These are phyloP conservation scores for Exidia glandulosa DNA, from an alignment of 768 basidiomycete species.

Conservation along the genomic window DNA sequence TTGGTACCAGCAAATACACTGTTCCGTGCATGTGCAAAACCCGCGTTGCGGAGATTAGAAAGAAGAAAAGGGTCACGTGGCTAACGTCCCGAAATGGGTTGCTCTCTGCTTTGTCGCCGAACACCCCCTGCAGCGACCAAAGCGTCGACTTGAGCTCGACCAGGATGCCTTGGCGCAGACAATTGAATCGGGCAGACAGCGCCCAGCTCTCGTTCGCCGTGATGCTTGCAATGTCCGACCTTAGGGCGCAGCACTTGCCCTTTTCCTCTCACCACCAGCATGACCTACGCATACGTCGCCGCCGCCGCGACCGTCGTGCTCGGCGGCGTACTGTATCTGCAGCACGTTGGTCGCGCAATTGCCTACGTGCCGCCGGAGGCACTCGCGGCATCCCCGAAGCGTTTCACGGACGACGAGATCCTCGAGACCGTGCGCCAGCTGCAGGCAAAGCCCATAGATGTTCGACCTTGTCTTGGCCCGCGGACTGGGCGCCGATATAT, in stretches of 20 bases:
- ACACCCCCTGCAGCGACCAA: too few species aligned
- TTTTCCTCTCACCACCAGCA: neutral
- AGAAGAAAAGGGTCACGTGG: too few species aligned
- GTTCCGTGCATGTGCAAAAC: too few species aligned
- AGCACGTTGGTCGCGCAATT: constrained; percentile 45
- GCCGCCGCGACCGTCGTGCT: neutral
- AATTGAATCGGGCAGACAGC: too few species aligned
- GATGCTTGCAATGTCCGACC: too few species aligned
- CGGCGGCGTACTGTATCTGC: constrained; percentile 24
- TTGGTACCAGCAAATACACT: too few species aligned
- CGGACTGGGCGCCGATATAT: constrained; percentile 64
- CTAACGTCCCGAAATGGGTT: too few species aligned
- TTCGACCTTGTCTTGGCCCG: neutral
- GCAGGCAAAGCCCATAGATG: neutral
- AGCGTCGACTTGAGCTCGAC: too few species aligned
- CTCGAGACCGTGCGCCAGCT: constrained; percentile 10
- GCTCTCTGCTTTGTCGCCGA: too few species aligned
- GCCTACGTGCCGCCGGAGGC: constrained; percentile 38
- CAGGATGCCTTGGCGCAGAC: too few species aligned
- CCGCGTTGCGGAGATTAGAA: too few species aligned
- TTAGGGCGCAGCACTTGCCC: neutral
- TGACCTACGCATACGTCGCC: neutral
- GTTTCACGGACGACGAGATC: constrained; percentile 36
- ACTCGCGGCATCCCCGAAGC: constrained; percentile 37
- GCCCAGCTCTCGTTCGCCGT: too few species aligned